Evolutionary conservation across 2,329 filamentous ascomycete species (phyloP).

Genomic region (Ceratocystis huliohia): DNA sequence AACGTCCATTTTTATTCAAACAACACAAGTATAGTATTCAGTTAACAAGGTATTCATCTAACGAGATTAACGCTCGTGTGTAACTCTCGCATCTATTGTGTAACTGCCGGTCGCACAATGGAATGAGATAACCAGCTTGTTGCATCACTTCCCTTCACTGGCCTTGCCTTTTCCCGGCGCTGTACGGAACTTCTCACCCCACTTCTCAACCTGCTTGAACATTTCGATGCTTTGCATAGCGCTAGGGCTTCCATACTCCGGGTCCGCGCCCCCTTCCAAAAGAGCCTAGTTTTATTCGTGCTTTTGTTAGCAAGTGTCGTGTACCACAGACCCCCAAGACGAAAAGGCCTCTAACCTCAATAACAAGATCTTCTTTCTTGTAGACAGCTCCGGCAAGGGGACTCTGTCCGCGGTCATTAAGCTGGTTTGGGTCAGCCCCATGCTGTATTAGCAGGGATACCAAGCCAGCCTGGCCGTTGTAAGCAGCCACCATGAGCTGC

Average conservation of each 20-base stretch:
- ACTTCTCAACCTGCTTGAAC: constrained; percentile 41
- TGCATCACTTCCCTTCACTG: background rate
- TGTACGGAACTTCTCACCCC: constrained; percentile 37
- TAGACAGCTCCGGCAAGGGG: constrained; percentile 60
- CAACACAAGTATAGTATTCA: too few relatives aligned
- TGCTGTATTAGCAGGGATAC: constrained; percentile 47
- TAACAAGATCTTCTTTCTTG: constrained; percentile 53
- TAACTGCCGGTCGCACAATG: too few relatives aligned
- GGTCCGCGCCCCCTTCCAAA: constrained; percentile 42
- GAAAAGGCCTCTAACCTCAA: constrained; percentile 35
- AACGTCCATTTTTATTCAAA: too few relatives aligned
- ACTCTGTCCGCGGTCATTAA: constrained; percentile 58
- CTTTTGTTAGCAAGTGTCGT: background rate
- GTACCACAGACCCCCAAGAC: background rate
- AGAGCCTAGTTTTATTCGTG: constrained; percentile 29
- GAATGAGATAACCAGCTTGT: background rate
- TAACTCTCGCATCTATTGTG: too few relatives aligned
- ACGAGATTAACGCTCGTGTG: too few relatives aligned
- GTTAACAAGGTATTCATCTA: background rate
- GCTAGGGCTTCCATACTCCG: constrained; percentile 38
- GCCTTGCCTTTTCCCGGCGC: constrained; percentile 38
- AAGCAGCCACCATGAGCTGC: constrained; percentile 59
- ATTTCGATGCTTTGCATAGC: constrained; percentile 38
- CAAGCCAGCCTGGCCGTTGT: constrained; percentile 51
- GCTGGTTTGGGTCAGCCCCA: constrained; percentile 52